Conservation (phyloP, 2,329 filamentous ascomycete species). For the Aureobasidium sp. region DNA sequence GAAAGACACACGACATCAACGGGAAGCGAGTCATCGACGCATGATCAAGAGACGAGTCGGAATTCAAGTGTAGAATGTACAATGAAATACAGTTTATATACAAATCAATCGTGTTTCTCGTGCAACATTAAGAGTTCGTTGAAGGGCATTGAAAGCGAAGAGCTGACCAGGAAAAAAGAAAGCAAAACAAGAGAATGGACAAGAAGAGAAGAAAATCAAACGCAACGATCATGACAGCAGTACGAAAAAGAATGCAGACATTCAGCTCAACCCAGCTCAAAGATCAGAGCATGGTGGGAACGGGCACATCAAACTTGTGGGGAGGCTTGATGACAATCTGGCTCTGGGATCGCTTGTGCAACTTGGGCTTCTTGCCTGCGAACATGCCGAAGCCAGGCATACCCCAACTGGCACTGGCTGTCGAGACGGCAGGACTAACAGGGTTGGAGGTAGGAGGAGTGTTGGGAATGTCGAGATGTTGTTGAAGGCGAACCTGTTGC, state of each 20-base stretch:
- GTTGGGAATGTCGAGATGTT: neutral
- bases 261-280: neutral
- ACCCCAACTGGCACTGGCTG: neutral
- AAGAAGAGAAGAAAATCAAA: neutral
- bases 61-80: neutral
- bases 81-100: neutral
- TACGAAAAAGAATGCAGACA: neutral
- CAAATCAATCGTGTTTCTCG: constrained; percentile 12
- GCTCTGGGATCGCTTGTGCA: constrained; percentile 2
- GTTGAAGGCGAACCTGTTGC: constrained; percentile 6
- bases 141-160: neutral
- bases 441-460: neutral
- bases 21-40: too few relatives aligned
- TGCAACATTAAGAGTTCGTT: constrained; percentile 5
- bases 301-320: constrained; percentile 2
- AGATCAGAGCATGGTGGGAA: constrained; percentile 1
- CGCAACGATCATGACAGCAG: neutral
- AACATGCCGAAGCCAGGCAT: constrained; percentile 3
- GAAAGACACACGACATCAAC: too few relatives aligned
- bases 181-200: neutral
- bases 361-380: neutral
- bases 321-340: constrained; percentile 6
- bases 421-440: neutral
- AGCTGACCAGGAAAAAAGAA: neutral
- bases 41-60: too few relatives aligned